Evolutionary conservation across 2,329 filamentous ascomycete genomes (phyloP), one percentile per base, ranked within the genome.

Genomic region (Colletotrichum navitas): DNA sequence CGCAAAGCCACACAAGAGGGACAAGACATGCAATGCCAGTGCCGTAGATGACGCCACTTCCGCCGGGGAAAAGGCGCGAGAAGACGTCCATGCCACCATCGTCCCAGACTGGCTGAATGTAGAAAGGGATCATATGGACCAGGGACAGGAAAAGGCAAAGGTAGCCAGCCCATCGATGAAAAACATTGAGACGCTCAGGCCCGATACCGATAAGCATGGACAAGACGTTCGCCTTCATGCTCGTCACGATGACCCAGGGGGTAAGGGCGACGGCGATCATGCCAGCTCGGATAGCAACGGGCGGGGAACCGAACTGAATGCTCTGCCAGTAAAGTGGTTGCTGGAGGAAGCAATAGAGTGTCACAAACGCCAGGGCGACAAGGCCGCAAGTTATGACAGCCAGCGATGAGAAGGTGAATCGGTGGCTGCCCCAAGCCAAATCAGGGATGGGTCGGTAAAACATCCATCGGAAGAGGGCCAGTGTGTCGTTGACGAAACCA

Each of bases 181-280:
- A 88, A 41, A 98, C 95, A 76, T 97, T 98, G 62, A 98, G 87
- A 60, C 95, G 88, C 79, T 98, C 95, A 47, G 96, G 95, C 3
- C 94, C 94, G 75, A 98, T 95, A 18, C 95, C 95, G 5, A 95
- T 97, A 69, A 98, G 82, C 67, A 95, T 82, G 0, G 93, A 92
- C 66, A 98, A 88, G 41, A 97, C 78, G 78, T 98, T 98, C 21
- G 94, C 92, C 81, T 98, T 98, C 87, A 94, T 97, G 78, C 93
- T 94, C 14, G 96, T 90, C 24, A 92, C 94, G 62, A 97, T 85
- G 74, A 98, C 95, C 94, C 95, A 98, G 0, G 95, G 95, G 56
- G 96, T 92, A 87, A 97, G 89, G 16, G 95, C 93, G 18, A 98
- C 92, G 16, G 95, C 91, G 68, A 98, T 89, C 95, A 98, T 98